These are phyloP conservation scores for Waitea zeae DNA, from an alignment of 1,284 basidiomycete species.

Conservation along the genomic window DNA sequence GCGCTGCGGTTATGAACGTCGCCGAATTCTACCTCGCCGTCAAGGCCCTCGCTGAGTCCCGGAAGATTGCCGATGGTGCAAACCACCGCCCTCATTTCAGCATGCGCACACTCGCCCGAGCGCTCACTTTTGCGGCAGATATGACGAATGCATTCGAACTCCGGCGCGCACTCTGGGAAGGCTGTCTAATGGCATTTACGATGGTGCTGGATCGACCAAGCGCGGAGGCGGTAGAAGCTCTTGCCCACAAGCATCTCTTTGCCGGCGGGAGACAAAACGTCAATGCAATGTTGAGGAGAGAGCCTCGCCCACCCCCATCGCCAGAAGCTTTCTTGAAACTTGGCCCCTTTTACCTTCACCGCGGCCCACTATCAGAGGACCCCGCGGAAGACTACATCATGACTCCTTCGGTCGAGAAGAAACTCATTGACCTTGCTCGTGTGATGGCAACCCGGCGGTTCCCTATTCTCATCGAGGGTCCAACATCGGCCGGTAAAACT, in stretches of 20 bases:
- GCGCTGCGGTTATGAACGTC: conserved; percentile 77
- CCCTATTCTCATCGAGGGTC: conserved; percentile 95
- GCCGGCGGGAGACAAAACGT: conserved; percentile 63
- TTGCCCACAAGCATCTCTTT: conserved; percentile 74
- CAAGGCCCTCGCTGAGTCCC: conserved; percentile 62
- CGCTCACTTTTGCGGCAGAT: conserved; percentile 82
- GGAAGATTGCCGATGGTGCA: conserved; percentile 87
- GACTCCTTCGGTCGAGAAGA: conserved; percentile 92
- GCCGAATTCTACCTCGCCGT: conserved; percentile 84
- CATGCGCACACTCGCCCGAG: conserved; percentile 89
- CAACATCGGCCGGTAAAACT: conserved; percentile 96
- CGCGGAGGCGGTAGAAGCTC: conserved; percentile 42
- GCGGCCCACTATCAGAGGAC: conserved; percentile 53
- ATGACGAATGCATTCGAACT: conserved; percentile 67
- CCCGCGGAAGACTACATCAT: conserved; percentile 74
- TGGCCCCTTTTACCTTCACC: conserved; percentile 83
- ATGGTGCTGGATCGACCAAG: conserved; percentile 83
- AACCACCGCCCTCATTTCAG: conserved; percentile 95
- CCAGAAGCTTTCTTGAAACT: conserved; percentile 61
- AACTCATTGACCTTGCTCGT: conserved; percentile 83
- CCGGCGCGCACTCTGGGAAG: conserved; percentile 87
- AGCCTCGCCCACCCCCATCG: conserved; percentile 40
- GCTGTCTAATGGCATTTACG: conserved; percentile 94
- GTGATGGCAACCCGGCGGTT: conserved; percentile 83
- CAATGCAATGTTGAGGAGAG: conserved; percentile 53